Evolutionary conservation across 441 rosid genomes (phyloP).

Genomic region (Croton laevigatus): DNA sequence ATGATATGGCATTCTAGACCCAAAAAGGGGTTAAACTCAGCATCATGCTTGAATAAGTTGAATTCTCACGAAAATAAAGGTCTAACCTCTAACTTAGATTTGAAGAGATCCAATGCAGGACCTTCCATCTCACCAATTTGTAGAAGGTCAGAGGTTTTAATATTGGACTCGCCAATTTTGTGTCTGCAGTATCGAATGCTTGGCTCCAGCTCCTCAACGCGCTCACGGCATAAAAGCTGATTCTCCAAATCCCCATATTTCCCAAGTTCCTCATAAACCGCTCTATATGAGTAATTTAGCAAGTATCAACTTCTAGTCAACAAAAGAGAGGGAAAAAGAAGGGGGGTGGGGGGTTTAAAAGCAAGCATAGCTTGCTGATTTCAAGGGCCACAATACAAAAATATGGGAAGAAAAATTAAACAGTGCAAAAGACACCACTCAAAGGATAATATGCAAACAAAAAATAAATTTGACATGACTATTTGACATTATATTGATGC

Average conservation of each 20-base stretch:
- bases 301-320: neutral
- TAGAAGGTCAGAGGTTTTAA: constrained; percentile 80
- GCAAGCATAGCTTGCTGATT: neutral
- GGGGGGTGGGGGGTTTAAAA: too few species aligned
- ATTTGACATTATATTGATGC: too few species aligned
- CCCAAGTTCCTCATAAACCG: constrained; percentile 97
- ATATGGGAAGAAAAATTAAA: neutral
- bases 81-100: constrained; percentile 76
- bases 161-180: constrained; percentile 88
- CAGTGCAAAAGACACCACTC: neutral
- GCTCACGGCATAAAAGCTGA: constrained; percentile 92
- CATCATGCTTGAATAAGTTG: neutral
- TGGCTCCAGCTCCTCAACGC: constrained; percentile 98
- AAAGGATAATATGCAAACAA: neutral
- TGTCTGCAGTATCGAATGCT: constrained; percentile 89
- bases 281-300: constrained; percentile 35
- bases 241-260: constrained; percentile 97
- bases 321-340: constrained; percentile 12
- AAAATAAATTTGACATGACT: too few species aligned
- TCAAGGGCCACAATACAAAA: neutral
- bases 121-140: constrained; percentile 97
- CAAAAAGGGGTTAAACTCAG: neutral
- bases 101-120: constrained; percentile 88
- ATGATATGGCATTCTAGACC: neutral
- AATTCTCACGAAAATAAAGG: constrained; percentile 9